Percentiles rank a stretch among this genome's conserved stretches.
Evolutionary conservation across 345 rosid species (phyloP).

Genomic region (Capsella bursapastoris): DNA sequence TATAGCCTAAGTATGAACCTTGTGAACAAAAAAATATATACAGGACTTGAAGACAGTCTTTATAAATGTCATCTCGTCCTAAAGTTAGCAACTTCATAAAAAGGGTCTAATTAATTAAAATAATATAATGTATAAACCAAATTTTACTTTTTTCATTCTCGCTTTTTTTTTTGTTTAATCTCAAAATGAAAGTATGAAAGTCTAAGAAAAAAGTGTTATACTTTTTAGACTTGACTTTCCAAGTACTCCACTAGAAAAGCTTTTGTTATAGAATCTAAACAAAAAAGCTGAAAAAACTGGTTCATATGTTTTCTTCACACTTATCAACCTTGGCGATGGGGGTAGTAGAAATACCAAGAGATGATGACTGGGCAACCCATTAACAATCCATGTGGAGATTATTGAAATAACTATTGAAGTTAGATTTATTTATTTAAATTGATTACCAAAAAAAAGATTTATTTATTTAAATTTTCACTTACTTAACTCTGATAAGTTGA

Average conservation of each 20-base stretch:
- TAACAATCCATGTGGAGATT: constrained; percentile 31
- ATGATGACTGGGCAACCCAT: constrained; percentile 8
- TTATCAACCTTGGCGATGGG: background rate
- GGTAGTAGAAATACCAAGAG: background rate
- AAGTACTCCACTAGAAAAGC: constrained; percentile 10
- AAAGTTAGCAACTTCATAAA: background rate
- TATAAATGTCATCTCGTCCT: background rate
- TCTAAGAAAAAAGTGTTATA: constrained; percentile 11
- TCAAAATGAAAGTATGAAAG: background rate
- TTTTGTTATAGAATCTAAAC: constrained; percentile 31
- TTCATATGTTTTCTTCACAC: constrained; percentile 4
- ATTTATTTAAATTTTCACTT: too few species aligned
- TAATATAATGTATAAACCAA: background rate
- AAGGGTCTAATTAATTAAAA: background rate
- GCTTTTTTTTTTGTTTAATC: background rate
- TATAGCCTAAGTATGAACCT: too few species aligned
- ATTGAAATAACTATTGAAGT: background rate
- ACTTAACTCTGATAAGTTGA: too few species aligned
- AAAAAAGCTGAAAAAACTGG: constrained; percentile 11
- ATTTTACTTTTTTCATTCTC: background rate
- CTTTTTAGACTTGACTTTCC: constrained; percentile 24
- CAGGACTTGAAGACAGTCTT: too few species aligned
- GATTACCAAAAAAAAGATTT: too few species aligned
- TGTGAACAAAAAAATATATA: too few species aligned
- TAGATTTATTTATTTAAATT: too few species aligned